Base-by-base conservation (phyloP, 164 flowering plant species). In the Paratinospora sagittata region DNA sequence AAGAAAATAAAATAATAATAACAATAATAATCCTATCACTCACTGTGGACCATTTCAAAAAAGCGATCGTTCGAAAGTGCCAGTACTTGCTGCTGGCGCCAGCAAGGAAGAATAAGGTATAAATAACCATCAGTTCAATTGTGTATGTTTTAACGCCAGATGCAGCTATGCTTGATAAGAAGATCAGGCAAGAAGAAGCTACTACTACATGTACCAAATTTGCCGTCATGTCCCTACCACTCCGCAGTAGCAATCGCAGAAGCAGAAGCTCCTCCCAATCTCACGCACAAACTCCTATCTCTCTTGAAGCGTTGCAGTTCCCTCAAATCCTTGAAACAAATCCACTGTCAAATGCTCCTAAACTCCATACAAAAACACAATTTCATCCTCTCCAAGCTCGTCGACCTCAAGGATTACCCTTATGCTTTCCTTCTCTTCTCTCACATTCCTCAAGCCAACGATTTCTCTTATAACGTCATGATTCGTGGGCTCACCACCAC, bases 391-490 rank as follows among this genome's bases (percentile, higher is more conserved):
- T 19, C 52, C 52, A 66, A 66, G 17, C 49, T 66, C 5, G 17
- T 66, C 10, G 14, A 37, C 14, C 68, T 66, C 52, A 66, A 66
- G 23, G 68, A 66, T 6, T 66, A 37, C 14, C 14, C 68, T 16
- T 66, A 66, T 49, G 8, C 68, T 66, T n/a, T 6, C 14, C 68
- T 66, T 16, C 52, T 66, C 17, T 66, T 66, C 52, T 66, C 68
- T 11, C 49, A 39, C 13, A 66, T 66, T 16, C 30, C 68, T 23
- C 30, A 21, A 39, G 52, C 68, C 5, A 66, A 66, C 26, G 68
- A 66, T 27, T 66, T 66, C 52, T 66, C 52, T 41, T 66, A 66
- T 14, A 66, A 66, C 26, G 49, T 66, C 49, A 66, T 66, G 68
- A 39, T 66, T 1, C 13, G 68, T 7, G 68, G 68, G 13, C 49